Evolutionary conservation across 768 basidiomycete species (phyloP).

Genomic region (Hygrocybe punicea): DNA sequence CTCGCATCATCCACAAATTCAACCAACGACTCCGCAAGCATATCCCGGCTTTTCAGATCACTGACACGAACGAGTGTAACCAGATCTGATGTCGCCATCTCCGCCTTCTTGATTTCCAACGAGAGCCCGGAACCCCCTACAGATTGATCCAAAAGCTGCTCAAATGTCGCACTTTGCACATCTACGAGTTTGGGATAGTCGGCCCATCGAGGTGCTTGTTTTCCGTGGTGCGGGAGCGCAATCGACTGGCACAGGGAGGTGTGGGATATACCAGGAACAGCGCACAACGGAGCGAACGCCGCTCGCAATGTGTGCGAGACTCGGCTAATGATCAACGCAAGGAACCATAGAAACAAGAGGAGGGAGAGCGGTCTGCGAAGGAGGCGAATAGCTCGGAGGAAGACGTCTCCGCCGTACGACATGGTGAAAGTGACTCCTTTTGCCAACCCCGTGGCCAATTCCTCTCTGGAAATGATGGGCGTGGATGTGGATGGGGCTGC

Average conservation of each 20-base stretch:
- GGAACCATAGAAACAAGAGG: constrained; percentile 49
- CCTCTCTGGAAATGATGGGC: constrained; percentile 21
- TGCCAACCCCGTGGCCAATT: constrained; percentile 29
- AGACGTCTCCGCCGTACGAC: constrained; percentile 47
- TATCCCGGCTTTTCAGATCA: constrained; percentile 57
- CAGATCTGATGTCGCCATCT: constrained; percentile 73
- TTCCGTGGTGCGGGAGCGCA: not conserved
- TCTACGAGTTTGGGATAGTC: constrained; percentile 62
- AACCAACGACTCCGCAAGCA: constrained; percentile 47
- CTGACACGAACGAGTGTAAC: constrained; percentile 60
- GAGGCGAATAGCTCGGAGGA: constrained; percentile 45
- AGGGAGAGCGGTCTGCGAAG: constrained; percentile 56
- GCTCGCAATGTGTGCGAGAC: constrained; percentile 44
- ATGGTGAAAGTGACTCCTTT: constrained; percentile 31
- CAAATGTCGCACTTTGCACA: constrained; percentile 59
- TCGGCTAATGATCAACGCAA: constrained; percentile 43
- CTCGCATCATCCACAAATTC: constrained; percentile 62
- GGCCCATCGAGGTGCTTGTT: constrained; percentile 41
- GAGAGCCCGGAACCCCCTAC: constrained; percentile 58
- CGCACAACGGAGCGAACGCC: constrained; percentile 57
- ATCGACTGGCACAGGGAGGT: too few relatives aligned
- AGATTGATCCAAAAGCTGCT: constrained; percentile 57
- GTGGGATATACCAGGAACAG: constrained; percentile 58
- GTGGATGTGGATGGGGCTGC: constrained; percentile 7
- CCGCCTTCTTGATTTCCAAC: constrained; percentile 68